These are phyloP conservation scores for Melampsora abietis-canadensis DNA, from an alignment of 1,284 basidiomycete genomes.

Conservation along the genomic window DNA sequence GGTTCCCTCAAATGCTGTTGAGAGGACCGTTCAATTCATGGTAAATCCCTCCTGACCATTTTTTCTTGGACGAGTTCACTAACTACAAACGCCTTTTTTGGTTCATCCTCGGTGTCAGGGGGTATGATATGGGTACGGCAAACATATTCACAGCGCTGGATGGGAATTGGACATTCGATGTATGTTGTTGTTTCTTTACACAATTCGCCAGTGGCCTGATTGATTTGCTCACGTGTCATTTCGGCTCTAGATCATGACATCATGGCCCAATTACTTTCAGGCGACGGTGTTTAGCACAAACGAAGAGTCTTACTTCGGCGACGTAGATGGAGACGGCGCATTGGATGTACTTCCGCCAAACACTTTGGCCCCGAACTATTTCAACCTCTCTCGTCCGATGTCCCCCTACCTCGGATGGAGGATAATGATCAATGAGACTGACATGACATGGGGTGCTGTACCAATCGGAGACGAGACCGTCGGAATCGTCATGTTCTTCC, in stretches of 20 bases:
- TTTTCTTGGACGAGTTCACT: neutral
- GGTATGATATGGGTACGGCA: conserved; percentile 74
- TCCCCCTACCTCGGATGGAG: conserved; percentile 73
- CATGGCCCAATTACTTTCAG: conserved; percentile 81
- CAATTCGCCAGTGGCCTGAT: neutral
- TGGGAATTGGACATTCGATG: conserved; percentile 69
- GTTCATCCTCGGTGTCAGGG: conserved; percentile 51
- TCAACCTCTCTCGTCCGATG: conserved; percentile 70
- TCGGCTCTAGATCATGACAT: conserved; percentile 63
- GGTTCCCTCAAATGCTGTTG: conserved; percentile 76
- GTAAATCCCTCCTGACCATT: conserved; percentile 50
- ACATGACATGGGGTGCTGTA: conserved; percentile 69
- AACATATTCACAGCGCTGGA: conserved; percentile 64
- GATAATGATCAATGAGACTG: conserved; percentile 70
- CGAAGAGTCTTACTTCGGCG: conserved; percentile 78
- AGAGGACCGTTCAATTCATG: conserved; percentile 83
- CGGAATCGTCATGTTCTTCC: conserved; percentile 76
- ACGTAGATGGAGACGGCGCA: conserved; percentile 76
- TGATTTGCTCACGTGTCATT: neutral
- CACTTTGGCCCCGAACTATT: conserved; percentile 72
- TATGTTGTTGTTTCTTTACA: neutral
- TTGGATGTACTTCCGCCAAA: conserved; percentile 85
- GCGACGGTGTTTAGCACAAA: conserved; percentile 83
- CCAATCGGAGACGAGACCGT: conserved; percentile 76
- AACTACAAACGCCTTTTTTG: neutral